Base-by-base conservation (phyloP, 2,329 filamentous ascomycete species). In the Scedosporium boydii region DNA sequence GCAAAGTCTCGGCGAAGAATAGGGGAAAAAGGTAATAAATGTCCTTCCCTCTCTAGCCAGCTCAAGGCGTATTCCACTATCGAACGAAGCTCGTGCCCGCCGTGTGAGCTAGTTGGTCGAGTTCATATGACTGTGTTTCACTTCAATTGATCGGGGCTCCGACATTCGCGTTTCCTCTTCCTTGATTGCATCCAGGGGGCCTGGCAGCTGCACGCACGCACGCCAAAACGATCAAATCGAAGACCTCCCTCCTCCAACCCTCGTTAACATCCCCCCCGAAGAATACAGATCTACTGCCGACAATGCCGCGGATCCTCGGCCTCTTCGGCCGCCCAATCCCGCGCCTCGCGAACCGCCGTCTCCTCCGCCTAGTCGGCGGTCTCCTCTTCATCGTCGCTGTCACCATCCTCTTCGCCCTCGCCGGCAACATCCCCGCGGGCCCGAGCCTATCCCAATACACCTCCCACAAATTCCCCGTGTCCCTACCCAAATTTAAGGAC, bases 351-450 rank as follows among this genome's bases (percentile, higher is more conserved):
- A 76, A 82, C 23, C 80, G 82, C 57, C 82, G 81, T 62, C 72
- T 85, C 65, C 79, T 79, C 18, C 70, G 82, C 60, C 73, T 86
- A 23, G 74, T 87, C 48, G 73, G 78, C 62, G 70, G 74, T 62
- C 73, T 87, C 56, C 77, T 79, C 64, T 65, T 84, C 46, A 81
- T 85, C 66, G 82, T 81, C 63, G 68, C 86, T 63, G 76, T 82
- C 67, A 78, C 78, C 55, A 76, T 85, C 59, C 73, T 86, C 65
- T 77, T 82, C 65, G 79, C 78, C 14, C 72, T 85, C 10, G 79
- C 81, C 18, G 77, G 74, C 65, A 71, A 75, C 41, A 75, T 82
- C 60, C 78, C 79, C n/a, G 71, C 76, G 1, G 76, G 79, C 18
- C 77, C 80, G 29, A 79, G 77, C 60, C 72, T 83, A n/a, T 78